Evolutionary conservation across 768 basidiomycete species (phyloP).

Genomic region (Phaeotremella skinneri): DNA sequence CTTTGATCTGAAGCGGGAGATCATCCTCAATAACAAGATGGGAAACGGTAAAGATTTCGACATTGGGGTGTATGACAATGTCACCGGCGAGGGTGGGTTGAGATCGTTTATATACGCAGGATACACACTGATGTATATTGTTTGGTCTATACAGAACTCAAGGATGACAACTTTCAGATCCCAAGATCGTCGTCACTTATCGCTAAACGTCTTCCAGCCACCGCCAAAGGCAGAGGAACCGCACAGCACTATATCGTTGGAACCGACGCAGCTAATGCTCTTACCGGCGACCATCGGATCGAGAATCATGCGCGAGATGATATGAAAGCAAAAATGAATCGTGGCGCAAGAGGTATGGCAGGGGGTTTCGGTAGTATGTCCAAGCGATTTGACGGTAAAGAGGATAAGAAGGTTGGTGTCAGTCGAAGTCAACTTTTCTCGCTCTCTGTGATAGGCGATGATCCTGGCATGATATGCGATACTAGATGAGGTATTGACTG

Average conservation of each 20-base stretch:
- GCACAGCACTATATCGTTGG: conserved; percentile 53
- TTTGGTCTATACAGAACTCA: conserved; percentile 70
- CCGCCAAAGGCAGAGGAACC: conserved; percentile 52
- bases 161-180: conserved; percentile 84
- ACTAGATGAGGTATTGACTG: neutral
- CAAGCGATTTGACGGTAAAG: conserved; percentile 84
- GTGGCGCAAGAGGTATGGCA: conserved; percentile 28
- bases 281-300: conserved; percentile 60
- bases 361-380: conserved; percentile 59
- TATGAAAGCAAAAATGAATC: conserved; percentile 38
- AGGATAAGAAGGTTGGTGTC: conserved; percentile 55
- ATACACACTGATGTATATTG: no score
- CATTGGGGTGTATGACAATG: conserved; percentile 76
- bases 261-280: conserved; percentile 47
- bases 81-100: conserved; percentile 78
- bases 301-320: conserved; percentile 42
- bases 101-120: neutral
- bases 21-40: conserved; percentile 92
- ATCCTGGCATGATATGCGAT: neutral
- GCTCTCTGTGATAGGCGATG: neutral
- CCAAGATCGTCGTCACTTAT: conserved; percentile 93
- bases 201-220: conserved; percentile 81
- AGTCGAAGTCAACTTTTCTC: neutral
- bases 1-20: conserved; percentile 98
- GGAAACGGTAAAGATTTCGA: conserved; percentile 92